These are phyloP conservation scores for Leptodontidium sp. DNA, from an alignment of 2,329 filamentous ascomycete species.

Conservation along the genomic window DNA sequence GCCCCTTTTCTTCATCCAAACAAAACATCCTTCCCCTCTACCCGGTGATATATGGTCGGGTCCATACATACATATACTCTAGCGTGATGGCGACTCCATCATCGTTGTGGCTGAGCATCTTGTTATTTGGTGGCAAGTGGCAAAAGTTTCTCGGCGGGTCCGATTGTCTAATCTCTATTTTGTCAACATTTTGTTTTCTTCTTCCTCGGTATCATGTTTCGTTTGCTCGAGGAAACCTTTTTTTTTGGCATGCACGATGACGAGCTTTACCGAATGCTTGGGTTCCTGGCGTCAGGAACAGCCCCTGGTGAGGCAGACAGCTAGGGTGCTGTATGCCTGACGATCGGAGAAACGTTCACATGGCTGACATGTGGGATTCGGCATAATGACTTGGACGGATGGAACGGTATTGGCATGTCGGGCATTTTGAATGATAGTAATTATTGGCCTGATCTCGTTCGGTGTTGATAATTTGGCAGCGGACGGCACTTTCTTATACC, in stretches of 20 bases:
- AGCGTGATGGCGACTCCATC: not conserved
- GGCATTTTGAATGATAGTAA: not conserved
- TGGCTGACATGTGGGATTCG: constrained; percentile 6
- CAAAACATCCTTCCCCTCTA: not conserved
- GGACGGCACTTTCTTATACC: too few relatives aligned
- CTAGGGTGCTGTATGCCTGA: constrained; percentile 6
- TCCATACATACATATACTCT: constrained; percentile 1
- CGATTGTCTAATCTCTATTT: not conserved
- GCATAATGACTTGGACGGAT: not conserved
- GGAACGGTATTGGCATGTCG: not conserved
- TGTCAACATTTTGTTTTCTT: not conserved
- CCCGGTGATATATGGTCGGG: not conserved
- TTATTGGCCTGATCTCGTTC: not conserved
- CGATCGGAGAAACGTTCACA: not conserved
- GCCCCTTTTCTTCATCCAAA: not conserved
- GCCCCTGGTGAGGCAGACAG: constrained; percentile 5
- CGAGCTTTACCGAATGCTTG: not conserved
- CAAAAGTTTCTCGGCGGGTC: constrained; percentile 7
- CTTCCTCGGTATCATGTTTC: not conserved
- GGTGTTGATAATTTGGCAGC: not conserved
- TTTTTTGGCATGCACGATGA: constrained; percentile 3
- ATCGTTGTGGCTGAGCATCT: constrained; percentile 17
- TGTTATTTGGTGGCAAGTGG: constrained; percentile 9
- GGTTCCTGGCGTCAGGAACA: constrained; percentile 3
- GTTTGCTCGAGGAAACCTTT: not conserved